These are phyloP conservation scores for Cladosporium phlei DNA, from an alignment of 2,329 filamentous ascomycete genomes.

Conservation along the genomic window DNA sequence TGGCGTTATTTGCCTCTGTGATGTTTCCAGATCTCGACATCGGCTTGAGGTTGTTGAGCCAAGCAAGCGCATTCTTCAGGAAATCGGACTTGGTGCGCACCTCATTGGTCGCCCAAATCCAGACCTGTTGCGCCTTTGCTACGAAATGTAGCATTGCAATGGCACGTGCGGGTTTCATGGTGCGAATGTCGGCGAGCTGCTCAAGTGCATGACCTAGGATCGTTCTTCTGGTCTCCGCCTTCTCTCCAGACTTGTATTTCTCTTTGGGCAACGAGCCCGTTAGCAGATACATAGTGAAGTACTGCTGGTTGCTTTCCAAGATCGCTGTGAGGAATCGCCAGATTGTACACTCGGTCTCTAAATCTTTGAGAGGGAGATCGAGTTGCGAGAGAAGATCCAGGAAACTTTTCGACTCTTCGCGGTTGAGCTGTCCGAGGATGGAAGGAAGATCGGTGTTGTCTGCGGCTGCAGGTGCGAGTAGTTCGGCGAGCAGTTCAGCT, in stretches of 20 bases:
- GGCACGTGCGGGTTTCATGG: constrained; percentile 60
- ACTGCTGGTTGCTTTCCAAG: constrained; percentile 85
- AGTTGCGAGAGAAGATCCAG: constrained; percentile 71
- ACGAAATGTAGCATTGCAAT: constrained; percentile 81
- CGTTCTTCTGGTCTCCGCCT: constrained; percentile 54
- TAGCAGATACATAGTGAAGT: constrained; percentile 89
- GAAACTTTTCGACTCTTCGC: constrained; percentile 78
- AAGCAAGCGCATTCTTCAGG: constrained; percentile 65
- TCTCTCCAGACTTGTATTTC: constrained; percentile 58
- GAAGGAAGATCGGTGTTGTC: constrained; percentile 78
- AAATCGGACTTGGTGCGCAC: constrained; percentile 70
- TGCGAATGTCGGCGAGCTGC: constrained; percentile 59
- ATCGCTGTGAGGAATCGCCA: constrained; percentile 87
- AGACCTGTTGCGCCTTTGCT: constrained; percentile 82
- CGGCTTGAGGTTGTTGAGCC: constrained; percentile 57
- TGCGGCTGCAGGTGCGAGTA: constrained; percentile 61
- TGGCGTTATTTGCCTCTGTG: constrained; percentile 27
- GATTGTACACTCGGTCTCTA: constrained; percentile 60
- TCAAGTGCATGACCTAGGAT: constrained; percentile 71
- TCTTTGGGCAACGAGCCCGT: constrained; percentile 82
- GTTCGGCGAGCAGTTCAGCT: constrained; percentile 64
- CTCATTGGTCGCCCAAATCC: constrained; percentile 87
- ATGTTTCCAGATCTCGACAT: constrained; percentile 35
- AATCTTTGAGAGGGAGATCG: constrained; percentile 67
- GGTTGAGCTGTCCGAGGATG: constrained; percentile 81